These are phyloP conservation scores for Ceratocystis cacaofunesta DNA, from an alignment of 2,329 filamentous ascomycete genomes.

Conservation along the genomic window DNA sequence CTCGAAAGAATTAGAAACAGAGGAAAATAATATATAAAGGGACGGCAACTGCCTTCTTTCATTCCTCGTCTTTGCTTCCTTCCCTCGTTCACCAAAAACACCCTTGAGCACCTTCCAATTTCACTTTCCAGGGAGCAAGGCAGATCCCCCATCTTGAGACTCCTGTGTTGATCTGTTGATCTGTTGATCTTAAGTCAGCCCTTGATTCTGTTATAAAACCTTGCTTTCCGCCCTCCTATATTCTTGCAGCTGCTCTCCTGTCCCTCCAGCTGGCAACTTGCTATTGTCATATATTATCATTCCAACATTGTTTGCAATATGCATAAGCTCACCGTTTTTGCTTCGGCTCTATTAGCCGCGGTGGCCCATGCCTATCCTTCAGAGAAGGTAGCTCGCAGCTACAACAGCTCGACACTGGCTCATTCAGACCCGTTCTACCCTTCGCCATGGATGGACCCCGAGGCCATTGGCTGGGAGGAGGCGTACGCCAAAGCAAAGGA, in stretches of 20 bases:
- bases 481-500: conserved; percentile 61
- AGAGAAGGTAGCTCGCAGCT: not conserved
- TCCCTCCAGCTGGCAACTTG: not conserved
- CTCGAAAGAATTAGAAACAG: not conserved
- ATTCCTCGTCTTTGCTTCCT: not conserved
- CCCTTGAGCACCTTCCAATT: conserved; percentile 1
- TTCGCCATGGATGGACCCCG: conserved; percentile 70
- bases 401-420: conserved; percentile 21
- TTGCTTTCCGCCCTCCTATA: not conserved
- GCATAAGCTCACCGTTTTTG: conserved; percentile 16
- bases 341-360: conserved; percentile 13
- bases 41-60: not conserved
- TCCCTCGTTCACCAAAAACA: not conserved
- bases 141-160: not conserved
- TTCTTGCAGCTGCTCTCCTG: not conserved
- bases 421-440: conserved; percentile 55
- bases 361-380: conserved; percentile 11
- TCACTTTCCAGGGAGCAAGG: not conserved
- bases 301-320: conserved; percentile 1
- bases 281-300: not conserved
- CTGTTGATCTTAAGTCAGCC: too few relatives aligned
- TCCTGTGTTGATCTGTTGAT: not conserved
- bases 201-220: not conserved
- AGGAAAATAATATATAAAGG: not conserved
- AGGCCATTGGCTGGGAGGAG: conserved; percentile 55